Evolutionary conservation across 116 monocot genomes (phyloP).

Genomic region (Phalaenopsis hybrid): DNA sequence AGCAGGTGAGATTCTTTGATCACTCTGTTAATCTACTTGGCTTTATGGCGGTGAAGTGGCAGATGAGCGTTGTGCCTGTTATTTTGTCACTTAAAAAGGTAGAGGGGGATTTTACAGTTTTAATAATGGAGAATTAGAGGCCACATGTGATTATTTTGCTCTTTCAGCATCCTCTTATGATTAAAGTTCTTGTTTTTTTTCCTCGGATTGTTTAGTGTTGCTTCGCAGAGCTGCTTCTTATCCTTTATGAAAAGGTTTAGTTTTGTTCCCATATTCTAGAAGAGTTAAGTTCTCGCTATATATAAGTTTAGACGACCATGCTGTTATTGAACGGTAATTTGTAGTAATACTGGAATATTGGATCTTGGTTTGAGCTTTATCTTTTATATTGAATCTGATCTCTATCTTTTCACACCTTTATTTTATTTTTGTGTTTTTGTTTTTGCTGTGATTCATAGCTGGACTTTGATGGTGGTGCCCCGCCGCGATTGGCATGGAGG

Average conservation of each 20-base stretch:
- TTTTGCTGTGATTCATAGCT: slow-evolving; percentile 34
- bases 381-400: neutral
- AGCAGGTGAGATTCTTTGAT: slow-evolving; percentile 44
- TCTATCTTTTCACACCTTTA: neutral
- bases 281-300: neutral
- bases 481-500: slow-evolving; percentile 87
- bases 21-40: neutral
- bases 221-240: neutral
- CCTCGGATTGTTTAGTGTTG: neutral
- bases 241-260: neutral
- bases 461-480: slow-evolving; percentile 89
- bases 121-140: neutral
- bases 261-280: neutral
- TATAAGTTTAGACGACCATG: neutral
- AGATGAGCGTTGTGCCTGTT: too few species aligned
- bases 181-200: neutral
- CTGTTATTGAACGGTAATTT: neutral
- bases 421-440: neutral
- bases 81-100: neutral
- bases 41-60: neutral
- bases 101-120: neutral
- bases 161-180: neutral
- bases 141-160: neutral
- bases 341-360: neutral
- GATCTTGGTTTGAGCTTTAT: too few species aligned